Conservation (phyloP, 148 eudicot species). For the Heliamphora exappendiculata region DNA sequence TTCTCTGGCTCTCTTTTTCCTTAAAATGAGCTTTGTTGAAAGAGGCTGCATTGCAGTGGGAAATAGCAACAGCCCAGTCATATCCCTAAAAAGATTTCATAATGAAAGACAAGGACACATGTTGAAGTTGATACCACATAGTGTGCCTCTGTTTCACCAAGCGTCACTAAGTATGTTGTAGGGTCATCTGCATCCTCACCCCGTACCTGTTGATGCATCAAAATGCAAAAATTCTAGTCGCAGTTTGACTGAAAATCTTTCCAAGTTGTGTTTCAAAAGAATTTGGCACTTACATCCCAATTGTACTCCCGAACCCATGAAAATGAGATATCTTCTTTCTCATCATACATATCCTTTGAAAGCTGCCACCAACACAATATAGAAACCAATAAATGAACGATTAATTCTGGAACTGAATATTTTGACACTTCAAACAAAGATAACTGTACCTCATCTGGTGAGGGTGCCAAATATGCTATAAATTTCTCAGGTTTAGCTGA, state of each 20-base stretch:
- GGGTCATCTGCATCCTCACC: slow-evolving; percentile 84
- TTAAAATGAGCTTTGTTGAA: slow-evolving; percentile 72
- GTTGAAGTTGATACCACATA: slow-evolving; percentile 44
- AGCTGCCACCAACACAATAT: slow-evolving; percentile 46
- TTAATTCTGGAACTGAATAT: too few relatives aligned
- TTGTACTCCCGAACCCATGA: slow-evolving; percentile 92
- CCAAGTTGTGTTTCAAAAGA: background rate
- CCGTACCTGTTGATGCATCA: slow-evolving; percentile 49
- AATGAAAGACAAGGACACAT: background rate
- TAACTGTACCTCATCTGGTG: slow-evolving; percentile 59
- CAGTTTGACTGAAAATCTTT: background rate
- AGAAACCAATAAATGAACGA: background rate
- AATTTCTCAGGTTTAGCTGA: slow-evolving; percentile 64
- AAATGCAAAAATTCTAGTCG: slow-evolving; percentile 6
- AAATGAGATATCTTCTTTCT: slow-evolving; percentile 71
- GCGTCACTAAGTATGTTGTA: slow-evolving; percentile 68
- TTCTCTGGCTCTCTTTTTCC: slow-evolving; percentile 86
- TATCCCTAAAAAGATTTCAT: background rate
- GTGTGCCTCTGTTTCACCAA: slow-evolving; percentile 69
- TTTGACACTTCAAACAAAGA: background rate
- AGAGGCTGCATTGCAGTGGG: slow-evolving; percentile 55
- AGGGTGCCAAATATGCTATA: slow-evolving; percentile 89
- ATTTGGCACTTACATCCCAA: slow-evolving; percentile 69
- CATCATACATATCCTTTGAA: slow-evolving; percentile 72
- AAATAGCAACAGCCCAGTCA: slow-evolving; percentile 5